Percentiles rank a stretch among this genome's conserved stretches.
phyloP scores from a whole-genome alignment of 805 yeast genomes.

The Kodamaea restingae region DNA sequence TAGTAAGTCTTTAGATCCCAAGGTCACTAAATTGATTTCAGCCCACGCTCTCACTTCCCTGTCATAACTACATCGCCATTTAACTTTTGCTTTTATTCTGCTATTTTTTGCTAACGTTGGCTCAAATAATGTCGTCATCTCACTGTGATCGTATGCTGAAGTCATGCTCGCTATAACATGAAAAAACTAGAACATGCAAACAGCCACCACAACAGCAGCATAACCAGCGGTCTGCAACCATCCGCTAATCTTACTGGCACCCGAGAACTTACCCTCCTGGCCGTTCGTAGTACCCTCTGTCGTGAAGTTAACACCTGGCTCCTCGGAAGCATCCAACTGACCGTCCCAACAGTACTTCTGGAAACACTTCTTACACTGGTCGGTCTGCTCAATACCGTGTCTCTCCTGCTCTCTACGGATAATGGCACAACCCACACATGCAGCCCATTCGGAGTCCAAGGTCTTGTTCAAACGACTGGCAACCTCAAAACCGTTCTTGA shows the following conservation, averaged over 20 bases:
- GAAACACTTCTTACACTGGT: slow-evolving; percentile 24
- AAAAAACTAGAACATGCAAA: slow-evolving; percentile 14
- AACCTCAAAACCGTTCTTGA: slow-evolving; percentile 26
- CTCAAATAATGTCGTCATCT: too few species aligned
- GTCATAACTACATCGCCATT: too few species aligned
- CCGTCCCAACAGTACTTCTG: slow-evolving; percentile 28
- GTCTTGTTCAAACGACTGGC: slow-evolving; percentile 21
- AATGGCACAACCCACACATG: slow-evolving; percentile 29
- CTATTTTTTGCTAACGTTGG: too few species aligned
- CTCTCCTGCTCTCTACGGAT: slow-evolving; percentile 26
- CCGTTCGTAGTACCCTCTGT: slow-evolving; percentile 34
- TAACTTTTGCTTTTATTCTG: too few species aligned
- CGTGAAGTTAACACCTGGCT: slow-evolving; percentile 35
- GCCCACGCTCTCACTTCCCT: too few species aligned
- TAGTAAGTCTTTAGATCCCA: too few species aligned
- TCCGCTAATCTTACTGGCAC: slow-evolving; percentile 14
- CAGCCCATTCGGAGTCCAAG: slow-evolving; percentile 19
- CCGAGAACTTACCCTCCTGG: slow-evolving; percentile 18
- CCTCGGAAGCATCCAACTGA: slow-evolving; percentile 5
- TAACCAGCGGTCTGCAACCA: slow-evolving; percentile 17
- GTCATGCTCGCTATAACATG: slow-evolving; percentile 4
- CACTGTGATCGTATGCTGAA: too few species aligned
- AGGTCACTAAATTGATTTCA: too few species aligned
- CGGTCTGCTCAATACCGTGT: slow-evolving; percentile 19
- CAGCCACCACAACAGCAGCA: slow-evolving; percentile 12